Evolutionary conservation across 257 asterid genomes (phyloP).

Genomic region (Salvia rosmarinus): DNA sequence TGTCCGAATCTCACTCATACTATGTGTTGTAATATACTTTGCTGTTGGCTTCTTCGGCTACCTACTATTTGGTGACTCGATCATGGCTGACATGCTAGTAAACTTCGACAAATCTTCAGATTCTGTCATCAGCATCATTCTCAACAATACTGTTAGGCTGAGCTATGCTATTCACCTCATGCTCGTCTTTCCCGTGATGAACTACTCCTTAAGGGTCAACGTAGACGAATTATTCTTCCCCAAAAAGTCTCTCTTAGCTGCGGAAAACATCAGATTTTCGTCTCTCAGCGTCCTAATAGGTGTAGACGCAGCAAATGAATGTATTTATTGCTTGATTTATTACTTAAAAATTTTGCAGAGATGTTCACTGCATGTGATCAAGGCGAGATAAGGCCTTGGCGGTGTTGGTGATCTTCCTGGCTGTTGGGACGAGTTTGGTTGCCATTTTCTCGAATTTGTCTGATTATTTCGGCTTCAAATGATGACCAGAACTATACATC

Average conservation of each 20-base stretch:
- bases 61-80: constrained; percentile 87
- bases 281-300: constrained; percentile 44
- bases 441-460: constrained; percentile 72
- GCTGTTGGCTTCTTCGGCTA: constrained; percentile 96
- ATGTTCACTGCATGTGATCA: constrained; percentile 62
- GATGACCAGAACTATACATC: not conserved
- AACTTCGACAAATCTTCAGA: constrained; percentile 75
- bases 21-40: constrained; percentile 71
- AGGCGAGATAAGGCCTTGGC: constrained; percentile 69
- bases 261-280: constrained; percentile 53
- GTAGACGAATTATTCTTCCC: constrained; percentile 84
- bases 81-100: constrained; percentile 94
- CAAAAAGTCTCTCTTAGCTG: constrained; percentile 52
- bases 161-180: constrained; percentile 95
- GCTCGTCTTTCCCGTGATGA: constrained; percentile 98
- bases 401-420: constrained; percentile 65
- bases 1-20: constrained; percentile 64
- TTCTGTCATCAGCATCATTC: constrained; percentile 46
- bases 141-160: constrained; percentile 69
- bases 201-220: constrained; percentile 80
- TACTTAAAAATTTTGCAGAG: constrained; percentile 70
- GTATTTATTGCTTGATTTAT: constrained; percentile 8
- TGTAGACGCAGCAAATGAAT: not conserved
- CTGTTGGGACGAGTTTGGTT: constrained; percentile 76
- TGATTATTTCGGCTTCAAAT: constrained; percentile 43